A percentile compares a stretch with the other conserved stretches of the same genome.
These are phyloP conservation scores for Penicillium vulpinum DNA, from an alignment of 2,329 filamentous ascomycete species.

Conservation along the genomic window DNA sequence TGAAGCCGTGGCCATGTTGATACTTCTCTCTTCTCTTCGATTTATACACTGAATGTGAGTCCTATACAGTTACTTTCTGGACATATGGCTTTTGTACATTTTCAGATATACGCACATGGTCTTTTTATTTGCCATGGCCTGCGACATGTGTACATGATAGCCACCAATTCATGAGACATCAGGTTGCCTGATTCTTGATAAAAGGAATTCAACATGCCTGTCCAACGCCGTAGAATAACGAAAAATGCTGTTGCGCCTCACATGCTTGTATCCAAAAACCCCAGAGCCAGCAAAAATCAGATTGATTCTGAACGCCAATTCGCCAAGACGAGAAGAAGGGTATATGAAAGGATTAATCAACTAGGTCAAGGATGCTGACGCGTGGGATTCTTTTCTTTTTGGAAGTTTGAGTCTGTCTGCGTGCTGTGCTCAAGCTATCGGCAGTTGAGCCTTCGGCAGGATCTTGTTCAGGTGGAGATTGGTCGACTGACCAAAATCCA, in stretches of 20 bases:
- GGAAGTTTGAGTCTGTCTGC: constrained; percentile 4
- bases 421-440: background rate
- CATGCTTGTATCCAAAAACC: background rate
- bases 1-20: background rate
- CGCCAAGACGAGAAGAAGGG: constrained; percentile 2
- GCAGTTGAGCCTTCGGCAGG: constrained; percentile 5
- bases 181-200: background rate
- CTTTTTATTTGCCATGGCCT: too few species aligned
- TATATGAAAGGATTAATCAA: constrained; percentile 11
- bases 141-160: too few species aligned
- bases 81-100: background rate
- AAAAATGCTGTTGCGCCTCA: background rate
- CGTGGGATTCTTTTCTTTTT: constrained; percentile 35
- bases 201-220: background rate
- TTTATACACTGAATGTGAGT: background rate
- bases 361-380: constrained; percentile 39
- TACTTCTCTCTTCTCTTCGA: constrained; percentile 3
- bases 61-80: background rate
- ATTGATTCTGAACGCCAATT: background rate
- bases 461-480: constrained; percentile 8
- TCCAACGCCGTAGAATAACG: background rate
- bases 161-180: background rate
- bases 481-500: constrained; percentile 29
- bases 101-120: background rate
- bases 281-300: background rate